Base-by-base conservation (phyloP, 257 asterid genomes). In the Misopates orontium region DNA sequence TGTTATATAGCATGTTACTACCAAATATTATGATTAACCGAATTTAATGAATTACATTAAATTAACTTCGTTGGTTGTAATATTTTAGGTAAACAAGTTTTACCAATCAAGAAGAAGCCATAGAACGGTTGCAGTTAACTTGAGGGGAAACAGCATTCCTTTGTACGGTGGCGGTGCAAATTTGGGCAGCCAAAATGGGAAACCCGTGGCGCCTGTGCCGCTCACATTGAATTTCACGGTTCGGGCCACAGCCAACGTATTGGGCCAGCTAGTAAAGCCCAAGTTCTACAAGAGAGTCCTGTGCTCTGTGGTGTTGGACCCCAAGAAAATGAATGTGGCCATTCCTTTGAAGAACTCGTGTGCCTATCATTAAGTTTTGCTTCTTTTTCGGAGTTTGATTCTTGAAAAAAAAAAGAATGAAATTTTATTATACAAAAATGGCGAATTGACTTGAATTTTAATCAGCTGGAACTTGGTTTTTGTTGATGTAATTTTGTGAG, bases 191-290 rank as follows among this genome's bases (percentile, higher is more conserved):
- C 67, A 71, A 39, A 70, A 74, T 0, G 98, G 90, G 59, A 85
- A 80, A 64, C 96, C 90, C 14, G 8, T 59, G 0, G 70, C 56
- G 10, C 86, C 97, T 10, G 95, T 87, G 68, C 87, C 89, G 0
- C 49, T 90, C 70, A 59, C 61, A 10, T 62, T 93, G 80, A 76
- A 69, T 56, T 85, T 92, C 70, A 77, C 73, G 7, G 75, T 92
- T 41, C 81, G 90, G 75, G 97, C 90, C 67, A 68, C 80, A 64
- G 98, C 95, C 21, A 85, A 89, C 25, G 96, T 89, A 13, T 66
- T 92, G 83, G 98, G 98, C 73, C 88, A 39, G 24, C 50, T 89
- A 66, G 96, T 92, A 32, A 87, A 89, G 80, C 95, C 97, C 70
- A 87, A 76, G 55, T 92, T 92, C 59, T 31, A 63, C 24, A 92